Percentiles rank a stretch among this genome's conserved stretches.
These are phyloP conservation scores for Halenospora varia DNA, from an alignment of 495 filamentous ascomycete species.

Conservation along the genomic window DNA sequence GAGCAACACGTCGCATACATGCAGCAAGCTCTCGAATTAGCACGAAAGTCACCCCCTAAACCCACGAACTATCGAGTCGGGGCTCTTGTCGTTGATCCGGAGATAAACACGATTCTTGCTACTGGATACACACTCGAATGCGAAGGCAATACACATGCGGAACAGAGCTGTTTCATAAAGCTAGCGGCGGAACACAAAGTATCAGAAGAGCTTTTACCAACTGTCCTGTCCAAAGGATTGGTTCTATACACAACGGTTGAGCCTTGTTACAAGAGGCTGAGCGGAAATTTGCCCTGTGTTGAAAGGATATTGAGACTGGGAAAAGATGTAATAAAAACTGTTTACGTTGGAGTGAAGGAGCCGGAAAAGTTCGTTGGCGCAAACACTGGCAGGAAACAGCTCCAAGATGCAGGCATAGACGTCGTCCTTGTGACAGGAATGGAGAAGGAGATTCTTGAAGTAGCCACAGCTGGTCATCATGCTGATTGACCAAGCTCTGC, in stretches of 20 bases:
- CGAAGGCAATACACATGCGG: conserved; percentile 90
- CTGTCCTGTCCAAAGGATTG: conserved; percentile 53
- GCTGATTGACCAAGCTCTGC: neutral
- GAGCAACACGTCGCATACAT: conserved; percentile 63
- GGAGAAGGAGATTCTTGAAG: conserved; percentile 73
- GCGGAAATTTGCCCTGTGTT: conserved; percentile 78
- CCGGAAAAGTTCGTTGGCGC: conserved; percentile 81
- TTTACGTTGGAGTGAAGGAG: conserved; percentile 86
- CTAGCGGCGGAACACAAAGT: conserved; percentile 37
- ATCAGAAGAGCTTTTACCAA: conserved; percentile 49
- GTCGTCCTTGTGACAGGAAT: conserved; percentile 69
- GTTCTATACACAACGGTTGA: conserved; percentile 92
- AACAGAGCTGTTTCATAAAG: conserved; percentile 87
- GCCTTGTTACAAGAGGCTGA: conserved; percentile 78
- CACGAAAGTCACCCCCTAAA: conserved; percentile 72
- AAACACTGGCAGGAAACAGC: conserved; percentile 67
- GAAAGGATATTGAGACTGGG: conserved; percentile 69
- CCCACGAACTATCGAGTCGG: conserved; percentile 93
- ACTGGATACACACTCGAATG: conserved; percentile 92
- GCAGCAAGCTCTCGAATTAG: conserved; percentile 66
- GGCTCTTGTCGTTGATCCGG: conserved; percentile 66
- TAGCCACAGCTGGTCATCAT: conserved; percentile 76
- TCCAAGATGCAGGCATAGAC: conserved; percentile 70
- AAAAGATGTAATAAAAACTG: conserved; percentile 61
- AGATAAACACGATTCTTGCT: conserved; percentile 60